Percentiles rank a stretch among this genome's conserved stretches.
Evolutionary conservation across 192 early-diverging fungal genomes (phyloP).

Genomic region (Lunasporangiospora selenospora): DNA sequence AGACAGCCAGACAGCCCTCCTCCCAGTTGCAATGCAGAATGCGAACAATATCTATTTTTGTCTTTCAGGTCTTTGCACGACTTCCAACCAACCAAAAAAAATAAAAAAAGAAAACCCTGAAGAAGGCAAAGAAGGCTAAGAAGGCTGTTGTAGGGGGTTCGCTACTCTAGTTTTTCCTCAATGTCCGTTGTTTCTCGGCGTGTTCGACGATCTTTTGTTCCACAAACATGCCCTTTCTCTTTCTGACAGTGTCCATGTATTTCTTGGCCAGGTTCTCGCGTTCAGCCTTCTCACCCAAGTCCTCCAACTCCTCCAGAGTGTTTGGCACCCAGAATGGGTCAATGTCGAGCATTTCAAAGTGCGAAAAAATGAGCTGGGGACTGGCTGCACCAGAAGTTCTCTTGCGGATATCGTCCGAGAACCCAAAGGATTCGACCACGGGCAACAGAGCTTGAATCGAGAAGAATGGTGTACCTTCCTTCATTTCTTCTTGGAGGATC

Average conservation of each 20-base stretch:
- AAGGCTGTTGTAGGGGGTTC: too few relatives aligned
- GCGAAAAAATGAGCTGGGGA: constrained; percentile 94
- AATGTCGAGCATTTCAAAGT: constrained; percentile 89
- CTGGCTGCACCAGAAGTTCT: constrained; percentile 94
- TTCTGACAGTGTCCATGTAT: constrained; percentile 96
- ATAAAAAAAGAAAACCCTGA: background rate
- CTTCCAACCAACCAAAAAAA: background rate
- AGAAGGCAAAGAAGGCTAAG: too few relatives aligned
- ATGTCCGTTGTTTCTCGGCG: constrained; percentile 83
- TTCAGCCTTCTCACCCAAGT: constrained; percentile 97
- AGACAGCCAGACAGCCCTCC: too few relatives aligned
- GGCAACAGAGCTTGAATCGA: constrained; percentile 87
- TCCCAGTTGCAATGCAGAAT: too few relatives aligned
- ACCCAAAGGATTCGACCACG: constrained; percentile 99
- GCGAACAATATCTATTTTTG: too few relatives aligned
- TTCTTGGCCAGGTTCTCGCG: constrained; percentile 94
- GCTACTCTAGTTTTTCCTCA: constrained; percentile 70
- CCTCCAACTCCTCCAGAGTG: constrained; percentile 97
- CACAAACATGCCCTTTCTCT: constrained; percentile 94
- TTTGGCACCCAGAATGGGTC: constrained; percentile 99
- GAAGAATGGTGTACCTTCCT: constrained; percentile 98
- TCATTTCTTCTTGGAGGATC: constrained; percentile 94
- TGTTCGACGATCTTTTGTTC: constrained; percentile 92
- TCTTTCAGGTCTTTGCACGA: too few relatives aligned
- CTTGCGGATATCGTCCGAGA: constrained; percentile 97